Evolutionary conservation across 2,329 filamentous ascomycete genomes (phyloP), one percentile per base, ranked within the genome.

Genomic region (Ceratocystis albifundus): DNA sequence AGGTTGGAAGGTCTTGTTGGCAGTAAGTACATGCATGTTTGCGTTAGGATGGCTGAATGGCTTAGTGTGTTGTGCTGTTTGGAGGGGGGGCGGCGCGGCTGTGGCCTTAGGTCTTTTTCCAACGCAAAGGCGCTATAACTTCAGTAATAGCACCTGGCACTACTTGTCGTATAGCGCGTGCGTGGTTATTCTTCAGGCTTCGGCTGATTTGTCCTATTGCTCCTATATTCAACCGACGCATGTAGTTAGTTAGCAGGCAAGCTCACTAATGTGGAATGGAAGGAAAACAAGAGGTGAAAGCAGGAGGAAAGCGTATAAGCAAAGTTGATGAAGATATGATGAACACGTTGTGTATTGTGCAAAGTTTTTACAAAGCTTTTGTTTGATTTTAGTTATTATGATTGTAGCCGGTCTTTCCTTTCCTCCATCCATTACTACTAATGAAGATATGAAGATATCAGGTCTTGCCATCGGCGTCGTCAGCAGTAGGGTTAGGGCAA

Each of bases 241-340:
- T 57, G 53, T 32, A 57, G 53, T 57, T 32, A 57, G 53, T 57
- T 57, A 32, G 48, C n/a, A 50, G 20, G 48, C n/a, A 48, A 22
- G 46, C 17, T 48, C 46, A 20, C 7, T 8, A 3, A 50, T 20
- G n/a, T 50, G 48, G 48, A 17, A 17, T 48, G 46, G n/a, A 17
- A 48, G 46, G 48, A 50, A 22, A 50, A 50, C 2, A 20, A 50
- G 12, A 20, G 48, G 20, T 10, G 15, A 50, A 12, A 50, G 5
- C 4, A 41, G 36, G 36, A 41, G 36, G 36, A 41, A 41, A 41
- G 36, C 36, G 36, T 41, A 12, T 12, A 25, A 25, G n/a, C 6
- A 53, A 12, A 53, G 48, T 53, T 8, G n/a, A 30, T 32, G 10
- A 1, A 57, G 3, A 57, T 25, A 6, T 17, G 53, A 6, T 17